Percentiles rank a stretch among this genome's conserved stretches.
phyloP scores from a whole-genome alignment of 352 stramenopile species.

The Phytophthora chlamydospora region DNA sequence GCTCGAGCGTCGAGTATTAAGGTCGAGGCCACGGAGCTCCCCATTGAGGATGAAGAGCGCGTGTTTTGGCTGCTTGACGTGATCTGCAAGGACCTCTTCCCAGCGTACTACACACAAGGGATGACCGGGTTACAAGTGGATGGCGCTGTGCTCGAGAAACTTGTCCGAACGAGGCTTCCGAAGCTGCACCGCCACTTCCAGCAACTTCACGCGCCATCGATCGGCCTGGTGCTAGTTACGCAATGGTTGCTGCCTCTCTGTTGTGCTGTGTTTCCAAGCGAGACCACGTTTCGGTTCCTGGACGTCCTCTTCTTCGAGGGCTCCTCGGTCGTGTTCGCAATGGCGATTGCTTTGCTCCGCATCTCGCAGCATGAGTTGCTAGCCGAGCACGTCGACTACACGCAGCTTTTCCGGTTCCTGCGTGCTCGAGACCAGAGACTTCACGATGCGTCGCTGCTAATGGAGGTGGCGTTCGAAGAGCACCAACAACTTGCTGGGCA shows the following conservation, averaged over 20 bases:
- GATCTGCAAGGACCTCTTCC: constrained; percentile 67
- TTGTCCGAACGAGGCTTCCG: constrained; percentile 52
- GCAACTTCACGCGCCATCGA: constrained; percentile 53
- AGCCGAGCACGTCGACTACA: constrained; percentile 63
- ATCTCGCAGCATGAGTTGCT: constrained; percentile 63
- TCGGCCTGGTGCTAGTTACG: constrained; percentile 65
- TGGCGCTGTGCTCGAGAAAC: constrained; percentile 54
- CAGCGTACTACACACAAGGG: constrained; percentile 64
- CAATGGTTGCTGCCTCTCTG: constrained; percentile 74
- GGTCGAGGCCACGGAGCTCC: background rate
- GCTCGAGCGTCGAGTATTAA: constrained; percentile 1
- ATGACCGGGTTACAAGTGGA: constrained; percentile 71
- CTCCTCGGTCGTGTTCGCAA: constrained; percentile 55
- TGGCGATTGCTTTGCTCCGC: constrained; percentile 61
- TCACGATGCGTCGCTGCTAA: constrained; percentile 59
- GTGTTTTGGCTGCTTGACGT: constrained; percentile 67
- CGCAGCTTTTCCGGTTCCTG: constrained; percentile 68
- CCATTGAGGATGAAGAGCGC: constrained; percentile 42
- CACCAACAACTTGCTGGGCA: constrained; percentile 40
- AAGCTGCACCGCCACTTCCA: constrained; percentile 68
- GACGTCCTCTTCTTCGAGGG: constrained; percentile 68
- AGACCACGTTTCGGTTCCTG: constrained; percentile 67
- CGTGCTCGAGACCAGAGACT: constrained; percentile 66
- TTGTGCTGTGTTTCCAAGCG: constrained; percentile 67
- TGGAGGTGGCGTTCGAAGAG: constrained; percentile 65